Evolutionary conservation across 2,329 filamentous ascomycete species (phyloP).

Genomic region (Emmonsia crescens): DNA sequence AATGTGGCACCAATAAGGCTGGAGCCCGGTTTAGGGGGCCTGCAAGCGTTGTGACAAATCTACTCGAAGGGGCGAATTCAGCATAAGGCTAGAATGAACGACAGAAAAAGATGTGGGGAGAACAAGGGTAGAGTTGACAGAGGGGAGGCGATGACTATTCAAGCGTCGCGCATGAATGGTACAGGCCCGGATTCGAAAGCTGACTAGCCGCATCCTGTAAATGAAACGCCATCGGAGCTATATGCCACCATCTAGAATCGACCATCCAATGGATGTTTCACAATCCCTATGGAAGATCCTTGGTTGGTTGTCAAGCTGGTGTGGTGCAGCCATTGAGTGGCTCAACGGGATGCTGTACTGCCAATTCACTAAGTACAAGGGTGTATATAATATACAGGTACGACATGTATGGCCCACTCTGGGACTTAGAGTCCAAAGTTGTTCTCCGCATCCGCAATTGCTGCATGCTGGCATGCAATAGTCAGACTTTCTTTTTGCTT

Average conservation of each 20-base stretch:
- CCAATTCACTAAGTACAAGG: conserved; percentile 1
- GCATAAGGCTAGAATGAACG: conserved; percentile 4
- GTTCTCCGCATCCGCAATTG: conserved; percentile 9
- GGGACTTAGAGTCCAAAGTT: neutral
- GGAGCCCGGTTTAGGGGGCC: neutral
- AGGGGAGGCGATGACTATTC: neutral
- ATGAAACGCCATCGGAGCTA: neutral
- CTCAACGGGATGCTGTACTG: conserved; percentile 1
- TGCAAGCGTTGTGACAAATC: conserved; percentile 1
- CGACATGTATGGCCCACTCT: conserved; percentile 5
- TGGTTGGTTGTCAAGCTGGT: neutral
- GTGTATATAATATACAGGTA: neutral
- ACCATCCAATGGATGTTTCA: neutral
- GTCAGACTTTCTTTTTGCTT: conserved; percentile 4
- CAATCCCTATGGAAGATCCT: neutral
- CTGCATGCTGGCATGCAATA: conserved; percentile 8
- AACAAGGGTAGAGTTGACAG: neutral
- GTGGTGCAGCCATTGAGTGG: neutral
- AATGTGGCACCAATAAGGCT: conserved; percentile 13
- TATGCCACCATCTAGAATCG: neutral
- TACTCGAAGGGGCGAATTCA: neutral
- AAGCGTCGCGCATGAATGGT: conserved; percentile 7
- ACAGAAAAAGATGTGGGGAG: conserved; percentile 3
- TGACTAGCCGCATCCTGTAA: neutral
- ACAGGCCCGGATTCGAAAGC: conserved; percentile 1